Percentiles rank a stretch among this genome's conserved stretches.
These are phyloP conservation scores for Notholithocarpus densiflorus DNA, from an alignment of 306 rosid species.

Conservation along the genomic window DNA sequence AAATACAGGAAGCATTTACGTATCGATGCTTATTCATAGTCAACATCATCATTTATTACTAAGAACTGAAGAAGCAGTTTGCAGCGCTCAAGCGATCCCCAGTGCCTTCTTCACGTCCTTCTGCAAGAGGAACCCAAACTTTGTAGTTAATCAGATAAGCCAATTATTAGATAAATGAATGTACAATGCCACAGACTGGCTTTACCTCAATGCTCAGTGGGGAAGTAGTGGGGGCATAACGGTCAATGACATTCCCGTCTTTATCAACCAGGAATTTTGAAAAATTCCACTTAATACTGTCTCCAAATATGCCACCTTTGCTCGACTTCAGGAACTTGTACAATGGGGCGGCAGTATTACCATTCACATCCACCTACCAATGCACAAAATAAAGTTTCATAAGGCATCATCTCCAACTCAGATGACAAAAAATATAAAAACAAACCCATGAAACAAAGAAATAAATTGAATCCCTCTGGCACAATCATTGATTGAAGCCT, in stretches of 20 bases:
- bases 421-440: neutral
- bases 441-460: neutral
- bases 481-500: neutral
- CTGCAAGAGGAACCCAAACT: conserved; percentile 31
- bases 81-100: conserved; percentile 30
- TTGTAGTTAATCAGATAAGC: neutral
- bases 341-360: conserved; percentile 62
- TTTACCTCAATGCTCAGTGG: conserved; percentile 93
- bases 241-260: conserved; percentile 84
- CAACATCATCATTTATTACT: conserved; percentile 13
- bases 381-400: neutral
- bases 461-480: neutral
- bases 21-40: conserved; percentile 31
- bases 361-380: conserved; percentile 80
- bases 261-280: conserved; percentile 87
- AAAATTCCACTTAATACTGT: conserved; percentile 88
- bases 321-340: conserved; percentile 81
- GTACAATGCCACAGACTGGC: neutral
- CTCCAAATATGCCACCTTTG: conserved; percentile 93
- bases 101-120: conserved; percentile 53
- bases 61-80: conserved; percentile 2
- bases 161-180: neutral
- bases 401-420: conserved; percentile 2
- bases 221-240: conserved; percentile 93
- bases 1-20: conserved; percentile 16